A percentile compares a stretch with the other conserved stretches of the same genome.
Evolutionary conservation across 2,329 filamentous ascomycete species (phyloP).

Genomic region (Paraphoma chrysanthemicola): DNA sequence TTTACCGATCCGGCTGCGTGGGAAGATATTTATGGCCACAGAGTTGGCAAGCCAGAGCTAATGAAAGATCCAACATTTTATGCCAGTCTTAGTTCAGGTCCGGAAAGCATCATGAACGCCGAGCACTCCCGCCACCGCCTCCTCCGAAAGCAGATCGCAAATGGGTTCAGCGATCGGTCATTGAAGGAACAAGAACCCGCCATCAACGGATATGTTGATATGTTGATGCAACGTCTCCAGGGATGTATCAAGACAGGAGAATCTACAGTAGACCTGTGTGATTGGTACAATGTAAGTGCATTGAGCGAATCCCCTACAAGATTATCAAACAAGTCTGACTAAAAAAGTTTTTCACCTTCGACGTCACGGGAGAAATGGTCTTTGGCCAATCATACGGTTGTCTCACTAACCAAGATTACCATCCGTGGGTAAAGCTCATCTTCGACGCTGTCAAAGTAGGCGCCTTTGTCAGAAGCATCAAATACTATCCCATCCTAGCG

Average conservation of each 20-base stretch:
- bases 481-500: slow-evolving; percentile 16
- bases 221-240: slow-evolving; percentile 45
- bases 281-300: slow-evolving; percentile 35
- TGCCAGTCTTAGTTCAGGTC: slow-evolving; percentile 35
- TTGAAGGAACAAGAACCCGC: slow-evolving; percentile 44
- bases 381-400: slow-evolving; percentile 37
- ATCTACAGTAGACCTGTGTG: slow-evolving; percentile 23
- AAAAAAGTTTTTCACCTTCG: neutral
- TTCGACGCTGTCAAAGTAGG: slow-evolving; percentile 22
- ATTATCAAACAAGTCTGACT: neutral
- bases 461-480: slow-evolving; percentile 2
- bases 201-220: slow-evolving; percentile 45
- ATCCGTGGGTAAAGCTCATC: slow-evolving; percentile 36
- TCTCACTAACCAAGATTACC: slow-evolving; percentile 22
- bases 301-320: slow-evolving; percentile 21
- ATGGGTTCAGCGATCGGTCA: slow-evolving; percentile 49
- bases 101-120: slow-evolving; percentile 33
- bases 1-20: slow-evolving; percentile 45
- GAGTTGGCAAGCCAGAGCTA: slow-evolving; percentile 23
- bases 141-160: slow-evolving; percentile 42
- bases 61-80: slow-evolving; percentile 44
- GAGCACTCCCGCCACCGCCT: slow-evolving; percentile 45
- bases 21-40: slow-evolving; percentile 51
- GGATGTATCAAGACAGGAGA: slow-evolving; percentile 20
- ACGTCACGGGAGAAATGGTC: slow-evolving; percentile 28